Conservation (phyloP, 129 eudicot species). For the Arctium lappa region DNA sequence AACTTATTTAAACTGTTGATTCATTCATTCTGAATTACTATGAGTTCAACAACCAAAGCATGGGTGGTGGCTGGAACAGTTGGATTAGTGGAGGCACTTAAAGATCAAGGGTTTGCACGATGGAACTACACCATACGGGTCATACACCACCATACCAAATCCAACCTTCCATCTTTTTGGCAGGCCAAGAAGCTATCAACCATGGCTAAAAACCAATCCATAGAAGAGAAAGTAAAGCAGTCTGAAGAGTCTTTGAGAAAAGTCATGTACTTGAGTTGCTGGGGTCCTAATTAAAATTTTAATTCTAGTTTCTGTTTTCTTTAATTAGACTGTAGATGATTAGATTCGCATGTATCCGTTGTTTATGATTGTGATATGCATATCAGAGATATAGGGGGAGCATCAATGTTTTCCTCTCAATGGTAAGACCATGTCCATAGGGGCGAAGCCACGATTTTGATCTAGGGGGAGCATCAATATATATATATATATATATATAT, state of each 20-base stretch:
- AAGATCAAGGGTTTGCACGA: too few species aligned
- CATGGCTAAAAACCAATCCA: neutral
- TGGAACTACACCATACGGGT: neutral
- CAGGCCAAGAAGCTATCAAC: slow-evolving; percentile 14
- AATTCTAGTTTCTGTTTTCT: neutral
- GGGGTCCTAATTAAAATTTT: slow-evolving; percentile 11
- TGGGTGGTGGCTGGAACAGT: too few species aligned
- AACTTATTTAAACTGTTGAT: neutral
- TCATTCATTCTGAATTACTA: slow-evolving; percentile 1
- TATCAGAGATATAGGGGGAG: neutral
- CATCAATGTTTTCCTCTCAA: neutral
- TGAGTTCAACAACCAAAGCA: too few species aligned
- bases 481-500: too few species aligned
- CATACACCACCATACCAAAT: slow-evolving; percentile 25
- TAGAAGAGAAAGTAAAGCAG: neutral
- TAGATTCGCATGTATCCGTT: neutral
- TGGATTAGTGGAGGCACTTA: too few species aligned
- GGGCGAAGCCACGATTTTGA: too few species aligned
- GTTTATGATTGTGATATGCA: neutral
- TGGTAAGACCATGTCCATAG: neutral
- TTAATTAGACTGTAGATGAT: neutral
- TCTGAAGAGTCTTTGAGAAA: slow-evolving; percentile 10
- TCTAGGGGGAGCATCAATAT: too few species aligned
- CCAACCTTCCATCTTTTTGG: slow-evolving; percentile 27
- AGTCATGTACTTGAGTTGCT: slow-evolving; percentile 26